These are phyloP conservation scores for Pontederia crassipes DNA, from an alignment of 176 grass and related monocot genomes.

Conservation along the genomic window DNA sequence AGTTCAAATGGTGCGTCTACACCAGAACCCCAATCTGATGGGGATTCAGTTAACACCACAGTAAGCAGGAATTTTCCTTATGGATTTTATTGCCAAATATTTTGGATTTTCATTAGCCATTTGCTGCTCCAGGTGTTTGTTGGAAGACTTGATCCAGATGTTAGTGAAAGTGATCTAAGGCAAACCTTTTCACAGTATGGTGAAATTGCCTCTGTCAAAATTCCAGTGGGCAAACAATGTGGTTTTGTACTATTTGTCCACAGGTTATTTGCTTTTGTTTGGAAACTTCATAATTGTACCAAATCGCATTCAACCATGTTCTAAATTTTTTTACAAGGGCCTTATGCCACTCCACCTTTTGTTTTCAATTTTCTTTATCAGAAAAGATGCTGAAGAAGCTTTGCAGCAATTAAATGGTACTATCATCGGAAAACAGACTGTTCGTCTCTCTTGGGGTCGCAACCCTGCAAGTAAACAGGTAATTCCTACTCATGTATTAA, in stretches of 20 bases:
- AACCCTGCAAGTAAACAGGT: conserved; percentile 19
- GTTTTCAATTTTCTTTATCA: background rate
- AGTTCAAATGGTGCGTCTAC: background rate
- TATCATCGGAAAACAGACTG: conserved; percentile 7
- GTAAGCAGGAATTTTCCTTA: background rate
- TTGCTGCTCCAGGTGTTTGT: conserved; percentile 42
- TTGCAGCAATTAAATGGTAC: conserved; percentile 18
- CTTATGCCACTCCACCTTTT: background rate
- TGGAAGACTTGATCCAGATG: conserved; percentile 26
- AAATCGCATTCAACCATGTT: background rate
- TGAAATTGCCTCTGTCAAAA: conserved; percentile 35
- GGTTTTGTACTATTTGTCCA: conserved; percentile 40
- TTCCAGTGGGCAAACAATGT: conserved; percentile 30
- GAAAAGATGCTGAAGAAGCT: conserved; percentile 22
- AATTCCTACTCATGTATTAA: background rate
- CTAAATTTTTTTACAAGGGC: background rate
- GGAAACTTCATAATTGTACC: background rate
- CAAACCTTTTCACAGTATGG: conserved; percentile 42
- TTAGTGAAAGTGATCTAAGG: conserved; percentile 35
- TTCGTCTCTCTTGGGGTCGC: conserved; percentile 16
- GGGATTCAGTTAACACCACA: conserved; percentile 9
- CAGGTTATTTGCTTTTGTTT: conserved; percentile 22
- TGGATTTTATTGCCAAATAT: background rate
- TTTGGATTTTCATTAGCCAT: background rate
- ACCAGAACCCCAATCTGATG: background rate